Base-by-base conservation (phyloP, 2,329 filamentous ascomycete genomes). In the Pseudocercospora macadamiae region DNA sequence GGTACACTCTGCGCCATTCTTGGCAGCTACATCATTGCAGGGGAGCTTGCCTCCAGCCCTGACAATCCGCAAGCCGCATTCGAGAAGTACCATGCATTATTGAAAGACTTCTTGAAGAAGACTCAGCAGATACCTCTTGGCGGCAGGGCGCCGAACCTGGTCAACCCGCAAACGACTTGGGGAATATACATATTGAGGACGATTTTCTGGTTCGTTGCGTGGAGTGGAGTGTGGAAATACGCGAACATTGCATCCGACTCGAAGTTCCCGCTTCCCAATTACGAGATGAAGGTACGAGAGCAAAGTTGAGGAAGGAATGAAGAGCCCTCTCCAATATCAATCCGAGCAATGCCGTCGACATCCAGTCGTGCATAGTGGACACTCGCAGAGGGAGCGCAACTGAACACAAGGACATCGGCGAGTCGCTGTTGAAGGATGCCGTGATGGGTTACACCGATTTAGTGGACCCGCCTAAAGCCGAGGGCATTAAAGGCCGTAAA, bases 21-120 rank as follows among this genome's bases (percentile, higher is more conserved):
- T 4, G 76, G 75, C 2, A 70, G 72, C 0, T 78, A 77, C 47
- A 64, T 76, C 1, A 64, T 78, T n/a, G 64, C 64, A 10, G 62
- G 64, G 9, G 62, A 66, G 36, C 39, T 64, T 44, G 55, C 59
- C 4, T 49, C 47, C 18, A 55, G 32, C 48, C 57, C 55, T 4
- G 59, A 63, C 19, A 54, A 63, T 49, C 52, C 51, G 8, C 18
- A 62, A 10, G 34, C 23, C 12, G 69, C 67, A 4, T 69, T 70
- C 34, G 34, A 39, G 28, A 51, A 48, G 16, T 70, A 70, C 42
- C 60, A 66, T 12, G 57, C 58, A 14, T 52, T 56, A 6, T 47
- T 71, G n/a, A 48, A 63, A 19, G 45, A 21, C 7, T 70, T 63
- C 53, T 65, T 70, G 4, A 54, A 59, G 19, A 63, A 68, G 45